Conservation (phyloP, 2,329 filamentous ascomycete species). For the Metarhizium album region DNA sequence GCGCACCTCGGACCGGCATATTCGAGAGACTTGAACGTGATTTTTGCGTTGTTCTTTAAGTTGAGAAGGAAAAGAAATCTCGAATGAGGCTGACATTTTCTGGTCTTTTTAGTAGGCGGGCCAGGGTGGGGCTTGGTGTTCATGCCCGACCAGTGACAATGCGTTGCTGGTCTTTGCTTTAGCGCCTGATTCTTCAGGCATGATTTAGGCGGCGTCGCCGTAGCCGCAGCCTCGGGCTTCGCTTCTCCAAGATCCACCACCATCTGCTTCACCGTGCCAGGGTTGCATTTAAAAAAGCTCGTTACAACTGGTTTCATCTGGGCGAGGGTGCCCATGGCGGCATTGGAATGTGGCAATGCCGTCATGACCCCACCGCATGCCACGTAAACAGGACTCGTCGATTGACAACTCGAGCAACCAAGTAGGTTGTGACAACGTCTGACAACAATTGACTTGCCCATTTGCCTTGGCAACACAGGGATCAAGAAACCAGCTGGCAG, state of each 20-base stretch:
- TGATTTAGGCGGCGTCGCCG: neutral
- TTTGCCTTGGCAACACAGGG: too few relatives aligned
- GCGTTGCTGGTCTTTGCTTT: neutral
- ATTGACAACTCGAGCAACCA: neutral
- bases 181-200: neutral
- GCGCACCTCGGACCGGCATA: slow-evolving; percentile 36
- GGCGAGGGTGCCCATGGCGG: too few relatives aligned
- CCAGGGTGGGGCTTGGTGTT: neutral
- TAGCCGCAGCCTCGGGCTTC: too few relatives aligned
- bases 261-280: too few relatives aligned
- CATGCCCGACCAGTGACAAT: neutral
- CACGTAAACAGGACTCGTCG: too few relatives aligned
- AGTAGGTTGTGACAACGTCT: too few relatives aligned
- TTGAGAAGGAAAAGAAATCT: slow-evolving; percentile 17
- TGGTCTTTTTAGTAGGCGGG: slow-evolving; percentile 3
- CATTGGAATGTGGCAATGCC: slow-evolving; percentile 12
- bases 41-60: slow-evolving; percentile 36
- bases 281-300: too few relatives aligned
- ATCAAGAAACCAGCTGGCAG: too few relatives aligned
- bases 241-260: too few relatives aligned
- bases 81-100: slow-evolving; percentile 10
- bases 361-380: neutral
- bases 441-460: neutral
- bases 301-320: too few relatives aligned
- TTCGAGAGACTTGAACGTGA: slow-evolving; percentile 31